Evolutionary conservation across 441 rosid species (phyloP).

Genomic region (Rhodomyrtus psidioides): DNA sequence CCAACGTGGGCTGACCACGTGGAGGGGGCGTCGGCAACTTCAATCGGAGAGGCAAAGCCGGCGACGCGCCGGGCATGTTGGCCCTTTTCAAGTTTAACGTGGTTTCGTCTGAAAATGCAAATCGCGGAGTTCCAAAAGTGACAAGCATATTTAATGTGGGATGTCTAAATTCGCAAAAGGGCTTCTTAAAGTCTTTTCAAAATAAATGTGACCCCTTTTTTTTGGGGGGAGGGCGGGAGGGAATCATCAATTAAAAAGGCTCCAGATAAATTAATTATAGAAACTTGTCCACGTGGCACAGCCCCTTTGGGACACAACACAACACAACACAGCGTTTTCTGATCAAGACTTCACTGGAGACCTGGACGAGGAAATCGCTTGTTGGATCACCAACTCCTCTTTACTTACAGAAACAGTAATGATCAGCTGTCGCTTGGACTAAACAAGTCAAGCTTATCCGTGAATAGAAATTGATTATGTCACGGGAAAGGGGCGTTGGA

Average conservation of each 20-base stretch:
- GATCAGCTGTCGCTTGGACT: background rate
- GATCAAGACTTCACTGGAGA: constrained; percentile 23
- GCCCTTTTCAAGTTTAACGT: background rate
- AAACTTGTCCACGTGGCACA: background rate
- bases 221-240: background rate
- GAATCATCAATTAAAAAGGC: background rate
- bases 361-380: background rate
- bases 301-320: constrained; percentile 1
- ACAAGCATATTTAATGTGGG: background rate
- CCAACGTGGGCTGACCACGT: background rate
- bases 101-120: background rate
- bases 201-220: background rate
- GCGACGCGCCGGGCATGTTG: background rate
- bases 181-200: background rate
- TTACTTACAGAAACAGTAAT: background rate
- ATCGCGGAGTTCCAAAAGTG: background rate
- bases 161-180: too few relatives aligned
- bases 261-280: background rate
- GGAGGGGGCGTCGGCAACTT: accelerated
- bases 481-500: background rate
- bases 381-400: constrained; percentile 6
- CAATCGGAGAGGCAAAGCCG: background rate
- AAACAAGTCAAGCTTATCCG: background rate
- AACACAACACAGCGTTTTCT: background rate
- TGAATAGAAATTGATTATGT: background rate